A percentile compares a stretch with the other conserved stretches of the same genome.
Evolutionary conservation across 208 protist species (phyloP).

Genomic region (Borovskyia barvae): DNA sequence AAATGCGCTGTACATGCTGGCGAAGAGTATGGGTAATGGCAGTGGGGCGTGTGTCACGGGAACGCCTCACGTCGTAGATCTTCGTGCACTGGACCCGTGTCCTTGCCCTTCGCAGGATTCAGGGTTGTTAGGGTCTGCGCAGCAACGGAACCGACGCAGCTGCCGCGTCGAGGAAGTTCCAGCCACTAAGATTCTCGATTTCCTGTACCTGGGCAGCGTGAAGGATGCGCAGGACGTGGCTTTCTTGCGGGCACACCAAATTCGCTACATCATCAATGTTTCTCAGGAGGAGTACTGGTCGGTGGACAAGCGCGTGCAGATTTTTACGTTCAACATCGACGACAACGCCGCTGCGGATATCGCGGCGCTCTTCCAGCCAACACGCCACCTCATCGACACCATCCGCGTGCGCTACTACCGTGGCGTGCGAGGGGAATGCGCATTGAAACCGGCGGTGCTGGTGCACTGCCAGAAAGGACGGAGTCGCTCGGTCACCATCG

Average conservation of each 20-base stretch:
- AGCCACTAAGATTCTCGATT: constrained; percentile 68
- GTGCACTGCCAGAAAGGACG: constrained; percentile 85
- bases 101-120: constrained; percentile 4
- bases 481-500: constrained; percentile 84
- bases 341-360: constrained; percentile 70
- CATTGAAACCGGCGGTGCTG: constrained; percentile 44
- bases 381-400: constrained; percentile 52
- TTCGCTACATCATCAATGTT: constrained; percentile 82
- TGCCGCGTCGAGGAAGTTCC: constrained; percentile 25
- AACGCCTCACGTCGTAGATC: constrained; percentile 22
- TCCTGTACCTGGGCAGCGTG: constrained; percentile 78
- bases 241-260: constrained; percentile 64
- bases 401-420: constrained; percentile 49
- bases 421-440: constrained; percentile 9
- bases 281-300: constrained; percentile 88
- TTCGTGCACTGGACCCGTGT: constrained; percentile 11
- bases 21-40: constrained; percentile 1
- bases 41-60: background rate
- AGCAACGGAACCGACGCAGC: background rate
- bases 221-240: constrained; percentile 67
- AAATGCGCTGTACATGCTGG: constrained; percentile 19
- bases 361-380: constrained; percentile 47
- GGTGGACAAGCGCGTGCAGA: constrained; percentile 47
- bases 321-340: constrained; percentile 68
- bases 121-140: background rate